Base-by-base conservation (phyloP, 75 land plant species). In the Chamaecyparis obtusa region DNA sequence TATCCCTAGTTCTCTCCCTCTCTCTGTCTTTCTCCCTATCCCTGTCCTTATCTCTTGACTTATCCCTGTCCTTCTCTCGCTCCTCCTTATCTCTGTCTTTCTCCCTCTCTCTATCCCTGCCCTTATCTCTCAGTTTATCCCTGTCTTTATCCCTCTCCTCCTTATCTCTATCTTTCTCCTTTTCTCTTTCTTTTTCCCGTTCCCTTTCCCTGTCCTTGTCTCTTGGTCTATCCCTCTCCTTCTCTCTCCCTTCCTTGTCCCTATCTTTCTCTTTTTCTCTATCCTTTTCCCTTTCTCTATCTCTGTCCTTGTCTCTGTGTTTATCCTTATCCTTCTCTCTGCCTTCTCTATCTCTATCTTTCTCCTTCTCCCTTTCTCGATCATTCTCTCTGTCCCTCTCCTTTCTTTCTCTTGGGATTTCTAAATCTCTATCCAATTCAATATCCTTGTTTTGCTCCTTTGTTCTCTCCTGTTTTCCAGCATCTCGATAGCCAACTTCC, bases 21-120 rank as follows among this genome's bases (percentile, higher is more conserved):
- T 87, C 90, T 89, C 88, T 79, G 49, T 86, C 88, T 55, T 60
- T 57, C 2, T 88, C 87, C 74, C 89, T 87, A 3, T 51, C 83
- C 56, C 78, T 71, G 10, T 86, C 84, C 74, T 17, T 57, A 9
- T 86, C 82, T 39, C 72, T 84, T 19, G 37, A 87, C 39, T 33
- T 83, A 3, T 82, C 88, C 30, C 41, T 60, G 2, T 87, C 86
- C 37, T n/a, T 81, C 35, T 84, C 86, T 36, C 41, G 33, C 4
- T 87, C 85, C 83, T 44, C 44, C 27, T 39, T 75, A 19, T 75
- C 83, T 81, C 60, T 35, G 16, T 87, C 79, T 16, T 72, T 32
- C 5, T 86, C 85, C 19, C 85, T 85, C 9, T 48, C 84, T 39
- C 51, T 87, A 3, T 80, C 85, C 33, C 64, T 87, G 35, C 83